Percentiles rank a stretch among this genome's conserved stretches.
Evolutionary conservation across 306 rosid species (phyloP).

Genomic region (Pyrus pyrifolia): DNA sequence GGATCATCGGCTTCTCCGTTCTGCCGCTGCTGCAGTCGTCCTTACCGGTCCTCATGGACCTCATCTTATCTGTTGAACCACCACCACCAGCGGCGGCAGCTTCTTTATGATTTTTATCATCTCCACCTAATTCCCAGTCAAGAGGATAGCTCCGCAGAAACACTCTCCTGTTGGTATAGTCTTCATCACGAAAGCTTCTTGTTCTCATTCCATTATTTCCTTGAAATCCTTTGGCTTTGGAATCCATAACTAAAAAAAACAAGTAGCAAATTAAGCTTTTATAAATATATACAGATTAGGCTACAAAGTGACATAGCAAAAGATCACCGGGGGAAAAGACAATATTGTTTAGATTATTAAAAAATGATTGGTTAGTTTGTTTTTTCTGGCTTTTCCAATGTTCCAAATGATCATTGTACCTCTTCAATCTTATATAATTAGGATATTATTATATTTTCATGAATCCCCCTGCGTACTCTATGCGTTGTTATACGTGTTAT

Average conservation of each 20-base stretch:
- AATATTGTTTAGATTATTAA: neutral
- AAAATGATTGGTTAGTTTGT: neutral
- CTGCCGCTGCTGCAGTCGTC: neutral
- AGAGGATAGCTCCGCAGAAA: constrained; percentile 33
- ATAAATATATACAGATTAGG: too few relatives aligned
- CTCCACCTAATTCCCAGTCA: constrained; percentile 22
- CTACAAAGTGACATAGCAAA: neutral
- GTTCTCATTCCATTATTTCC: neutral
- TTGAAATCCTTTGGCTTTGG: neutral
- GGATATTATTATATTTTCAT: neutral
- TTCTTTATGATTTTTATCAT: neutral
- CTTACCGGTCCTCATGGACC: neutral
- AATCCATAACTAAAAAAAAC: constrained; percentile 10
- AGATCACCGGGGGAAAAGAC: neutral
- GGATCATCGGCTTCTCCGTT: neutral
- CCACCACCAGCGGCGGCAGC: neutral
- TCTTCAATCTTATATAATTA: neutral
- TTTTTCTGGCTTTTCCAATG: constrained; percentile 5
- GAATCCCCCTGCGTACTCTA: neutral
- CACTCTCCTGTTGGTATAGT: constrained; percentile 24
- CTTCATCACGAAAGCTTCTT: constrained; percentile 22
- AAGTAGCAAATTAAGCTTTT: neutral
- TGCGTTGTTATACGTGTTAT: neutral
- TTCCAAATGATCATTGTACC: constrained; percentile 5
- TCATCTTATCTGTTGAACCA: neutral